Conservation (phyloP, 495 filamentous ascomycete genomes). For the Clohesyomyces aquaticus region DNA sequence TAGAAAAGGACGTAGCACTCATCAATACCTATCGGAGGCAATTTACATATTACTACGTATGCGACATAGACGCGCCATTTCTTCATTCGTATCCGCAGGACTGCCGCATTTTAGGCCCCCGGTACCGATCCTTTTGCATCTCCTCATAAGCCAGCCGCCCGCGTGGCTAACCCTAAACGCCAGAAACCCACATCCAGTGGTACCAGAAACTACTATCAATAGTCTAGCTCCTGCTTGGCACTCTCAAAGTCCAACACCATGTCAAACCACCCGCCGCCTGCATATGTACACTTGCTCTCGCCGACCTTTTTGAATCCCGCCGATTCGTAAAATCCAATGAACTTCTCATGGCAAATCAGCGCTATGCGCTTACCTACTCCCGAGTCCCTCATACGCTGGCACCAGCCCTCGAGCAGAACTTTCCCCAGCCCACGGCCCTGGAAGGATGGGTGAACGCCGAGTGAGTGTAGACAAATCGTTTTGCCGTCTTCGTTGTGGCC, state of each 20-base stretch:
- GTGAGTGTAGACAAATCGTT: slow-evolving; percentile 79
- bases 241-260: slow-evolving; percentile 55
- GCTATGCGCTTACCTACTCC: slow-evolving; percentile 72
- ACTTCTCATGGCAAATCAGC: slow-evolving; percentile 66
- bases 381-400: slow-evolving; percentile 68
- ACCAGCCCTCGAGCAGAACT: slow-evolving; percentile 73
- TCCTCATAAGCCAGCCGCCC: not conserved
- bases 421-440: slow-evolving; percentile 77
- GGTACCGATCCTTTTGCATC: not conserved
- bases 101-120: not conserved
- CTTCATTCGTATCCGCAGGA: not conserved
- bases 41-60: too few relatives aligned
- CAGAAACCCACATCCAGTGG: not conserved
- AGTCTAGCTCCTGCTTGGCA: not conserved
- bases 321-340: slow-evolving; percentile 74
- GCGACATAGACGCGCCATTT: not conserved
- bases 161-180: too few relatives aligned
- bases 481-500: slow-evolving; percentile 73
- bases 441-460: slow-evolving; percentile 75
- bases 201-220: not conserved
- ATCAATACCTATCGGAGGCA: too few relatives aligned
- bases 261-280: slow-evolving; percentile 81
- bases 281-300: slow-evolving; percentile 64
- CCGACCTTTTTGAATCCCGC: slow-evolving; percentile 76
- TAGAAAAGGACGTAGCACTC: too few relatives aligned